Evolutionary conservation across 331 rosid genomes (phyloP), one percentile per base, ranked within the genome.

Genomic region (Saraca asoca): DNA sequence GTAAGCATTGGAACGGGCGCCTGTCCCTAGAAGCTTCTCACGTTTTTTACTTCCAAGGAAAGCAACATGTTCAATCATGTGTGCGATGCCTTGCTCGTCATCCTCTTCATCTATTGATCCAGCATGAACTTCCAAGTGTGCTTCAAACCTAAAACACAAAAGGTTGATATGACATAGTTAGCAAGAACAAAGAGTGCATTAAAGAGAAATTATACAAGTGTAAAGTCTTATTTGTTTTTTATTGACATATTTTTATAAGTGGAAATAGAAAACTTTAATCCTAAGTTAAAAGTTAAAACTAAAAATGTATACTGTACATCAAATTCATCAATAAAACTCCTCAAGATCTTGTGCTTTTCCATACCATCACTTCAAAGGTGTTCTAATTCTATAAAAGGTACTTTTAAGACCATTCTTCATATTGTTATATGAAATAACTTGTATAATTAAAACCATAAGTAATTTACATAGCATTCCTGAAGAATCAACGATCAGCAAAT

Each of bases 11-110:
- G 99, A 94, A 66, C 99, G 95, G 19, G 99, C 96, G 71, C 99
- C 99, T 51, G 99, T 94, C 68, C 97, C 97, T 14, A 90, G 80
- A 83, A 94, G 97, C 76, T 88, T 94, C 87, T 94, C 99, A 17
- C 99, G 96, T 75, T 94, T 94, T 88, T 94, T 94, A 82, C 99
- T 94, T 81, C 99, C 99, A 45, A 94, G 88, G 84, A 94, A 94
- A 71, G 99, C 96, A 73, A 94, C 99, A 74, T 90, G 99, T 71
- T 90, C 97, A 75, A 94, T 94, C 99, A 94, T 94, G 85, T 94
- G 99, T n/a, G 99, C 96, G 71, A 94, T 90, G 54, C 99, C 99
- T 86, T 94, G 99, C 70, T 94, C 99, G 52, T 88, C 95, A 16
- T 88, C 99, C 74, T 90, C 96, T 77, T 94, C 99, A 24, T 94